These are phyloP conservation scores for Tephrocybe sp. DNA, from an alignment of 768 basidiomycete genomes.

Conservation along the genomic window DNA sequence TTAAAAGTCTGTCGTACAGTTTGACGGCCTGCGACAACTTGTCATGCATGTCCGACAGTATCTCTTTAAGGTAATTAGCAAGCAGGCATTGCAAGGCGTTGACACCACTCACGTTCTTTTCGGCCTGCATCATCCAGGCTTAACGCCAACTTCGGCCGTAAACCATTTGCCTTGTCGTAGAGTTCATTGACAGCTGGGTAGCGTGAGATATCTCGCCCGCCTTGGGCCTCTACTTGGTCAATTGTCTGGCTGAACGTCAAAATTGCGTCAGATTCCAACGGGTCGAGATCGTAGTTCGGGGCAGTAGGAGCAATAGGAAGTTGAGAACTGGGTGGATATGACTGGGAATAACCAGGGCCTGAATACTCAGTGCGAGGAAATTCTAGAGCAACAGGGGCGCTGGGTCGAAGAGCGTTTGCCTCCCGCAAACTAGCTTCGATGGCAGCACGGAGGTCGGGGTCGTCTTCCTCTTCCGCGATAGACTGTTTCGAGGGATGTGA, in stretches of 20 bases:
- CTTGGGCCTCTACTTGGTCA: conserved; percentile 78
- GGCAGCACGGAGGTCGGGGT: conserved; percentile 88
- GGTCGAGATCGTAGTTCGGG: conserved; percentile 79
- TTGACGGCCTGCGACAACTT: conserved; percentile 92
- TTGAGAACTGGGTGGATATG: conserved; percentile 38
- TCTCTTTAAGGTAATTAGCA: conserved; percentile 46
- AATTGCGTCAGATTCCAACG: conserved; percentile 82
- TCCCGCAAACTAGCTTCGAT: conserved; percentile 96
- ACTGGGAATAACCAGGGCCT: conserved; percentile 43
- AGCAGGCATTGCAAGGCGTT: background rate
- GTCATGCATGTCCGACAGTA: conserved; percentile 91
- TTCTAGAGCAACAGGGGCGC: conserved; percentile 68
- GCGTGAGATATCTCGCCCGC: conserved; percentile 73
- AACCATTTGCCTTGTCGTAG: conserved; percentile 76
- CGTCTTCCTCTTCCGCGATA: conserved; percentile 66
- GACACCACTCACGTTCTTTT: conserved; percentile 69
- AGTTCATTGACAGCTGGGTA: conserved; percentile 85
- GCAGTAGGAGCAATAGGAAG: conserved; percentile 51
- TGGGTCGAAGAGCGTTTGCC: conserved; percentile 72
- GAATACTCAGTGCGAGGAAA: conserved; percentile 46
- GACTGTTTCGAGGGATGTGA: conserved; percentile 39
- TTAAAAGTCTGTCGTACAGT: conserved; percentile 86
- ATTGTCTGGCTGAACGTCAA: conserved; percentile 90
- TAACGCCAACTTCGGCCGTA: conserved; percentile 81
- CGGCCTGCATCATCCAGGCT: conserved; percentile 81